Conservation (phyloP, 1,284 basidiomycete genomes). For the Xerocomus nothofagi region DNA sequence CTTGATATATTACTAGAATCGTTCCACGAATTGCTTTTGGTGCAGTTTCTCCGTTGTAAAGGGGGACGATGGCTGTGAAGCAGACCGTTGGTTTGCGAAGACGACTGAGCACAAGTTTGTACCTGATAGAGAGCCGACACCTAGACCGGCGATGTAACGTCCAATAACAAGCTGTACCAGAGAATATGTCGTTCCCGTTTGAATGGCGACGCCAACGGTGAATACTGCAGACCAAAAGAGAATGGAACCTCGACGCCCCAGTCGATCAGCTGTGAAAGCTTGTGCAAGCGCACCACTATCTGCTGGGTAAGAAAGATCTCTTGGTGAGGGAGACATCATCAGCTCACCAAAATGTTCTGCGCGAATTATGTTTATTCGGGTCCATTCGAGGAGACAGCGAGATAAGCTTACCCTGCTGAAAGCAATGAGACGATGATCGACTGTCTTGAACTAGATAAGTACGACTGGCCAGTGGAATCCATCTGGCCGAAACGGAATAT, state of each 20-base stretch:
- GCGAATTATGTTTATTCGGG: not conserved
- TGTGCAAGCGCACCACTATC: conserved; percentile 66
- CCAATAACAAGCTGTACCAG: conserved; percentile 69
- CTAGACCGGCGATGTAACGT: conserved; percentile 69
- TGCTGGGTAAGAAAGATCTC: conserved; percentile 6
- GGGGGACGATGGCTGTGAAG: conserved; percentile 67
- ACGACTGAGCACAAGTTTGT: conserved; percentile 13
- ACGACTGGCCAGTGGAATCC: conserved; percentile 47
- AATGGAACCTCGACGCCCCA: conserved; percentile 72
- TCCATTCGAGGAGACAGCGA: not conserved
- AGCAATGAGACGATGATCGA: conserved; percentile 79
- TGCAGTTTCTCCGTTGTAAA: conserved; percentile 80
- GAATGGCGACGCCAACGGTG: conserved; percentile 69
- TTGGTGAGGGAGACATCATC: not conserved
- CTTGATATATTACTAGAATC: conserved; percentile 72
- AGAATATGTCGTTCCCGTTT: conserved; percentile 62
- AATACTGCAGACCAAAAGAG: conserved; percentile 77
- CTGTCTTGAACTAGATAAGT: conserved; percentile 62
- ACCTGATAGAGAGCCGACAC: conserved; percentile 77
- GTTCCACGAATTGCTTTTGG: conserved; percentile 76
- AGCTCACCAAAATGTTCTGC: conserved; percentile 58
- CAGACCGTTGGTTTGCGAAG: not conserved
- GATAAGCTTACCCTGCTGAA: conserved; percentile 61
- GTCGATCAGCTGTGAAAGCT: conserved; percentile 74
- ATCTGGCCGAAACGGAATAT: conserved; percentile 63